These are phyloP conservation scores for Cokeromyces recurvatus DNA, from an alignment of 371 early-diverging fungal species.

Conservation along the genomic window DNA sequence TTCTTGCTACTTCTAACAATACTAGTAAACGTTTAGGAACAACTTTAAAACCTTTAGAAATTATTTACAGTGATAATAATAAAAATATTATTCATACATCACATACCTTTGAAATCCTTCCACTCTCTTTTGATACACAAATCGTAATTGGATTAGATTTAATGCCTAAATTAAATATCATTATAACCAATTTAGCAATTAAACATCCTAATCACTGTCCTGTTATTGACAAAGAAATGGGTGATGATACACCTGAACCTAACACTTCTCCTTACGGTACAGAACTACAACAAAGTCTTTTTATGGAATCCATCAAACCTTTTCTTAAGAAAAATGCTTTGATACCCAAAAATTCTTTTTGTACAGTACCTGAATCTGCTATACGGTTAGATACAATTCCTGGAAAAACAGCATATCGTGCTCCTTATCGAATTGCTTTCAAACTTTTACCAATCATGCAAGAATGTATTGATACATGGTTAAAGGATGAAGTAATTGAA, in stretches of 20 bases:
- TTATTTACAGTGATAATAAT: no score
- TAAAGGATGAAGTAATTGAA: conserved; percentile 1
- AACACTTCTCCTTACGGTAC: conserved; percentile 2
- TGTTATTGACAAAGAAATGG: background rate
- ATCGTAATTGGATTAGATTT: conserved; percentile 6
- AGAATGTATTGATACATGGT: conserved; percentile 1
- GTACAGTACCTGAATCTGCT: conserved; percentile 1
- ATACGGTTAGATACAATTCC: conserved; percentile 1
- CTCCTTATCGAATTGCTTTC: conserved; percentile 7
- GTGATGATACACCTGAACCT: conserved; percentile 6
- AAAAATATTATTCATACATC: no score
- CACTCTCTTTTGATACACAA: background rate
- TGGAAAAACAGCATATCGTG: background rate
- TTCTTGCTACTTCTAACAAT: no score
- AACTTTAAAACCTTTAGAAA: no score
- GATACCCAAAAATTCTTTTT: background rate
- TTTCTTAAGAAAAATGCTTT: background rate
- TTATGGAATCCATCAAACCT: background rate
- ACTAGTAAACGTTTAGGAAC: no score
- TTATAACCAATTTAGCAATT: conserved; percentile 2
- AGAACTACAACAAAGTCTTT: conserved; percentile 1
- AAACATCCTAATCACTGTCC: background rate
- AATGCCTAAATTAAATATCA: conserved; percentile 1
- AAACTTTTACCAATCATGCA: background rate
- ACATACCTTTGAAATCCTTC: no score